Conservation (phyloP, 2,329 filamentous ascomycete genomes). For the Fusarium clavum region DNA sequence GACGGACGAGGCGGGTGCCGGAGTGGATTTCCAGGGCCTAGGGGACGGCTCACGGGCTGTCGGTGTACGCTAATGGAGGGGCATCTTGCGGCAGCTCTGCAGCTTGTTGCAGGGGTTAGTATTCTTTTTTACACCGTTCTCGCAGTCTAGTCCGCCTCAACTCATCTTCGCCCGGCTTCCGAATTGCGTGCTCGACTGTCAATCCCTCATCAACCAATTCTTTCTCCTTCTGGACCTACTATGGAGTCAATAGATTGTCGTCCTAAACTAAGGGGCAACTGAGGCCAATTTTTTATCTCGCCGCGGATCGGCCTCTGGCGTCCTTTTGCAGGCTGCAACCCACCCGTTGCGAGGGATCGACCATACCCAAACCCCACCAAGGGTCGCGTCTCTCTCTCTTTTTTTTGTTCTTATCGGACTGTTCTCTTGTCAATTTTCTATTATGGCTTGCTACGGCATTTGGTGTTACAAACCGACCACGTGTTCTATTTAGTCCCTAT, state of each 20-base stretch:
- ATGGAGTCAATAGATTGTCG: constrained; percentile 21
- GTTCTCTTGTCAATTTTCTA: constrained; percentile 11
- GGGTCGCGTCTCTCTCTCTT: constrained; percentile 1
- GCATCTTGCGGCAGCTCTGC: constrained; percentile 39
- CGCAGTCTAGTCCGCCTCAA: constrained; percentile 36
- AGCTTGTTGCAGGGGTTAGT: constrained; percentile 28
- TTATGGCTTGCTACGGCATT: constrained; percentile 22
- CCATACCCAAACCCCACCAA: constrained; percentile 17
- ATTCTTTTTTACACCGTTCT: constrained; percentile 32
- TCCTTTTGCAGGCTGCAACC: constrained; percentile 9
- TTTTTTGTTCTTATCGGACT: not conserved
- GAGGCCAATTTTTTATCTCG: constrained; percentile 31
- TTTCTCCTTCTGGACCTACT: constrained; percentile 24
- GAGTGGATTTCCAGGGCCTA: constrained; percentile 39
- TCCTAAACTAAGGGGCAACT: constrained; percentile 15
- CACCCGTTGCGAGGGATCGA: constrained; percentile 26
- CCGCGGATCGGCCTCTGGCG: constrained; percentile 39
- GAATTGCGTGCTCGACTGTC: constrained; percentile 46
- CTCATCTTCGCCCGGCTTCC: constrained; percentile 39
- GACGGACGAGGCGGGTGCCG: constrained; percentile 42
- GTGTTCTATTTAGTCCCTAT: constrained; percentile 18
- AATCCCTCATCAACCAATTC: constrained; percentile 38
- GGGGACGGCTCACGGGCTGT: constrained; percentile 42
- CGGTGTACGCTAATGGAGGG: constrained; percentile 45
- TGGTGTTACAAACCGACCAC: constrained; percentile 17